Evolutionary conservation across 169 alveolate genomes (phyloP).

Genomic region (Ichthyophthirius multifiliis): DNA sequence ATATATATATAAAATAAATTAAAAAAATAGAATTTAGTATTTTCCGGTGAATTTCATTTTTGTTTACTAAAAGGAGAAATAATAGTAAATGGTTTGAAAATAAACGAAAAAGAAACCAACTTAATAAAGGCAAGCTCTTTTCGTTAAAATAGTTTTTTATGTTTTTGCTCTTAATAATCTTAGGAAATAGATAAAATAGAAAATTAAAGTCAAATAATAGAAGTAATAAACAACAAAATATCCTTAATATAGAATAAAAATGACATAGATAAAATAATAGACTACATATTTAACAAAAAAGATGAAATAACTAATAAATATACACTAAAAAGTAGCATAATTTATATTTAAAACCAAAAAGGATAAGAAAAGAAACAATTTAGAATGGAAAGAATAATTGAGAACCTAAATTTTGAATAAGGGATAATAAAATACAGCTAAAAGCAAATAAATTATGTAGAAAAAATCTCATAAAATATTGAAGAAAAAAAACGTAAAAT

Average conservation of each 20-base stretch:
- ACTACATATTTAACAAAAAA: too few relatives aligned
- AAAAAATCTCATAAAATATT: background rate
- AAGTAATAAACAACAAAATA: background rate
- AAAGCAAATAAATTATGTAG: background rate
- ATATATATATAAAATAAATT: too few relatives aligned
- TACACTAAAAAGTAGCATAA: too few relatives aligned
- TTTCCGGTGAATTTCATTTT: background rate
- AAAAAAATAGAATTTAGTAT: background rate
- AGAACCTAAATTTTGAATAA: background rate
- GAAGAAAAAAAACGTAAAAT: background rate
- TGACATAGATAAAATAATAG: too few relatives aligned
- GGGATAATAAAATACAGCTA: background rate
- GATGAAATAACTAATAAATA: too few relatives aligned
- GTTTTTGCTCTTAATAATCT: background rate
- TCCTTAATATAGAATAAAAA: too few relatives aligned
- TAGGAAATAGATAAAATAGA: too few relatives aligned
- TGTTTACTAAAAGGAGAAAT: background rate
- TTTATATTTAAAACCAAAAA: background rate
- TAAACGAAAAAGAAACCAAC: background rate
- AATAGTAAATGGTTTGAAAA: background rate
- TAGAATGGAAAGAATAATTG: background rate
- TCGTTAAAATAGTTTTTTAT: background rate
- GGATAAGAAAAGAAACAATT: background rate
- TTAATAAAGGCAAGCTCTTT: background rate
- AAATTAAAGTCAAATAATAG: too few relatives aligned